phyloP scores from a whole-genome alignment of 2,329 filamentous ascomycete genomes.

The Venturia carpophila region DNA sequence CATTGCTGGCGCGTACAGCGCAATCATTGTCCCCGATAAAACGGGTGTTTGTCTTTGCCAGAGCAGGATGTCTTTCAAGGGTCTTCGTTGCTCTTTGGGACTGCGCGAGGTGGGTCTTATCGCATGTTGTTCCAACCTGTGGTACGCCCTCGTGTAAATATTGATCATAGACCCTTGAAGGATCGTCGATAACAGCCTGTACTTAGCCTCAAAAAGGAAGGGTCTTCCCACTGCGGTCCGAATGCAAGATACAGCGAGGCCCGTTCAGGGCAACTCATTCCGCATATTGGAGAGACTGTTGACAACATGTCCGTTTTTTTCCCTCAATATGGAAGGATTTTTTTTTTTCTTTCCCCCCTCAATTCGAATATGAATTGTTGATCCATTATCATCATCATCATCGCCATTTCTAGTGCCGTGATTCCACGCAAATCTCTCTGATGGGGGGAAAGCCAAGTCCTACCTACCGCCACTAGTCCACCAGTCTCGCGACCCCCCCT shows the following conservation, averaged over 20 bases:
- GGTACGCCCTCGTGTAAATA: not conserved
- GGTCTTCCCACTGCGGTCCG: not conserved
- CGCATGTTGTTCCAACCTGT: not conserved
- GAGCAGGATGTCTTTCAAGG: not conserved
- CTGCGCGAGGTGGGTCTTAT: not conserved
- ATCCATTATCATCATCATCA: no score
- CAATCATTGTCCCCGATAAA: not conserved
- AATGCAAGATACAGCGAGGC: not conserved
- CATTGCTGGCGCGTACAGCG: slow-evolving; percentile 10
- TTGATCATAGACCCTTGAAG: not conserved
- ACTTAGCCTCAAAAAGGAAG: not conserved
- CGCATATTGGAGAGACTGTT: not conserved
- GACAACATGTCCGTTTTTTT: no score
- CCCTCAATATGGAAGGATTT: no score
- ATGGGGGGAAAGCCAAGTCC: no score
- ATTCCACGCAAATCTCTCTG: no score
- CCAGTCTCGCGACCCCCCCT: not conserved
- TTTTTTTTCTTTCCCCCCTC: no score
- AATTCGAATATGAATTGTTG: no score
- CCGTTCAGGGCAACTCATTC: not conserved
- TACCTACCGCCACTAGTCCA: not conserved
- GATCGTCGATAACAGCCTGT: not conserved
- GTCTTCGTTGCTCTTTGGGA: not conserved
- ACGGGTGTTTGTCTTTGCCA: not conserved
- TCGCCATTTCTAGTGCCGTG: no score